These are phyloP conservation scores for Oemleria cerasiformis DNA, from an alignment of 306 rosid species.

Conservation along the genomic window DNA sequence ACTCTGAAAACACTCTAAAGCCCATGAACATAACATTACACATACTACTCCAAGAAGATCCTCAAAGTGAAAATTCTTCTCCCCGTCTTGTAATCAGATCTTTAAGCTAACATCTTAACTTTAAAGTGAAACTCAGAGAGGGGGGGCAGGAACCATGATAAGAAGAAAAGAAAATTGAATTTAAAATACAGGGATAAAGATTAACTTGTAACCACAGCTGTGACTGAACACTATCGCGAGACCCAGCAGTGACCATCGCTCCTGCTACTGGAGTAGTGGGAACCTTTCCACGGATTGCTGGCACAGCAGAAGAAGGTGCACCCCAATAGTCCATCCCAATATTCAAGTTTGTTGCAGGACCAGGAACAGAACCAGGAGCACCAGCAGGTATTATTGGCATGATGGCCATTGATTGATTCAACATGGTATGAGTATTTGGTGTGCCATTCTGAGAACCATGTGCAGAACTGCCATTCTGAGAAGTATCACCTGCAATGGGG, in stretches of 20 bases:
- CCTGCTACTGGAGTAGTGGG: constrained; percentile 80
- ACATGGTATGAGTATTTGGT: constrained; percentile 54
- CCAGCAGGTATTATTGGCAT: constrained; percentile 67
- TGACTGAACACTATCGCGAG: constrained; percentile 83
- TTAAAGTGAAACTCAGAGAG: not conserved
- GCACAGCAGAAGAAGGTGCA: constrained; percentile 57
- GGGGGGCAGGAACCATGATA: not conserved
- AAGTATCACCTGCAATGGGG: constrained; percentile 58
- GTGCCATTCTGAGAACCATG: constrained; percentile 82
- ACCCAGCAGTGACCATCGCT: constrained; percentile 66
- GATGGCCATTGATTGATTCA: constrained; percentile 64
- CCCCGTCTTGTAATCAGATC: not conserved
- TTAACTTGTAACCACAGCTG: constrained; percentile 89
- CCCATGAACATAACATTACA: not conserved
- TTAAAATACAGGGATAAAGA: constrained; percentile 12
- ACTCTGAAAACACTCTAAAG: not conserved
- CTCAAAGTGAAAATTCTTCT: not conserved
- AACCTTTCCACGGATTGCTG: constrained; percentile 70
- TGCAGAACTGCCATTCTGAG: constrained; percentile 74
- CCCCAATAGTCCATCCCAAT: constrained; percentile 99
- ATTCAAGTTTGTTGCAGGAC: constrained; percentile 89
- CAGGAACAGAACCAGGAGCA: constrained; percentile 67
- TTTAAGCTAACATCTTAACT: not conserved
- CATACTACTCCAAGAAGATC: not conserved
- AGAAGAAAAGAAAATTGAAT: constrained; percentile 2